Percentiles rank a stretch among this genome's conserved stretches.
phyloP scores from a whole-genome alignment of 208 protist species.

The Vickermania spadyakhi region DNA sequence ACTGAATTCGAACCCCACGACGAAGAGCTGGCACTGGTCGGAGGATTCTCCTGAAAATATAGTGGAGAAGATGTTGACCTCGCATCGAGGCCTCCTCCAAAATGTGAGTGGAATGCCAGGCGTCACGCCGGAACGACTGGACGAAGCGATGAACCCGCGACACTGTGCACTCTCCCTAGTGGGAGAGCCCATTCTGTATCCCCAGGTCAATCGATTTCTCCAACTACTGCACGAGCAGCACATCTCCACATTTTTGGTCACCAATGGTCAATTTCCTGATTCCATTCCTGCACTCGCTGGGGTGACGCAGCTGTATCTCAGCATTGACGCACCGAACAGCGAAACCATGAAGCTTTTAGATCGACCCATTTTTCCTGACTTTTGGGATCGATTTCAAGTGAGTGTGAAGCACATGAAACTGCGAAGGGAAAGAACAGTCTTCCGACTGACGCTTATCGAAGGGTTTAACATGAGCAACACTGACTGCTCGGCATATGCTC shows the following conservation, averaged over 20 bases:
- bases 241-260: constrained; percentile 92
- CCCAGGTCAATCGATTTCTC: constrained; percentile 91
- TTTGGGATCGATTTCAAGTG: constrained; percentile 91
- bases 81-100: constrained; percentile 74
- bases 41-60: constrained; percentile 85
- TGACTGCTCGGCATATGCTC: constrained; percentile 85
- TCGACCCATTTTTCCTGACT: constrained; percentile 88
- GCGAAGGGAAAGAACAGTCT: constrained; percentile 92
- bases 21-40: constrained; percentile 88
- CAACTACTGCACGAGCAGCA: constrained; percentile 49
- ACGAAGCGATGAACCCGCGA: constrained; percentile 74
- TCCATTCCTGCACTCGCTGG: constrained; percentile 40
- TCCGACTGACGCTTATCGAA: constrained; percentile 95
- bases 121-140: constrained; percentile 62
- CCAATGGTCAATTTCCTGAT: constrained; percentile 90
- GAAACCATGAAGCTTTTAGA: constrained; percentile 88
- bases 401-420: constrained; percentile 83
- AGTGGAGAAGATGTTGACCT: constrained; percentile 76
- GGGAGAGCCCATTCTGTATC: constrained; percentile 94
- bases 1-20: constrained; percentile 92
- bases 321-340: constrained; percentile 88
- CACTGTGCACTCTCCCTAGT: constrained; percentile 95
- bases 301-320: constrained; percentile 93
- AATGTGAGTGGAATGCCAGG: constrained; percentile 84
- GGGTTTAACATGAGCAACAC: constrained; percentile 88